phyloP scores from a whole-genome alignment of 495 filamentous ascomycete species.

The Thermothielavioides terrestris region DNA sequence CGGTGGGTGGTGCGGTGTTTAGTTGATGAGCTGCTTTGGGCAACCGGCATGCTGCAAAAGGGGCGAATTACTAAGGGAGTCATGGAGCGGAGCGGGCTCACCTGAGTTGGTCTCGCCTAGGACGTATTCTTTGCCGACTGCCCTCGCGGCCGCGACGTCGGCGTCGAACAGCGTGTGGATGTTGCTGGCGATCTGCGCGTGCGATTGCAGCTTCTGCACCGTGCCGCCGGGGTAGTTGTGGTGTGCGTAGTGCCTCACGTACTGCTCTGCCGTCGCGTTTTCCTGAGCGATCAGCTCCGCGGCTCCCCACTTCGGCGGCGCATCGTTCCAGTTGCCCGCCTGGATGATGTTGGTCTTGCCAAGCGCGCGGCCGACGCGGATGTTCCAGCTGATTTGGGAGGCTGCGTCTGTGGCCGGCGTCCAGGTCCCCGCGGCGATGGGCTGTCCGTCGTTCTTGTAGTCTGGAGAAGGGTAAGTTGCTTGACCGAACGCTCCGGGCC shows the following conservation, averaged over 20 bases:
- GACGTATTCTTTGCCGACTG: constrained; percentile 43
- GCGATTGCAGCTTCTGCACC: constrained; percentile 44
- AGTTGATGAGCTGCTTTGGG: too few relatives aligned
- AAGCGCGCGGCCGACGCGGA: constrained; percentile 42
- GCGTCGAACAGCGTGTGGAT: constrained; percentile 37
- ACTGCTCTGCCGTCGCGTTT: constrained; percentile 41
- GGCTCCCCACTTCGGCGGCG: constrained; percentile 44
- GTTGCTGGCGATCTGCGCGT: constrained; percentile 33
- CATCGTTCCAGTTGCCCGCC: constrained; percentile 50
- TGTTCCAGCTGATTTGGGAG: constrained; percentile 48
- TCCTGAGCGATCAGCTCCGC: constrained; percentile 38
- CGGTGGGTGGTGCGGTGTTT: background rate
- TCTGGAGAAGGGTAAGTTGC: constrained; percentile 21
- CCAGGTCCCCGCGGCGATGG: constrained; percentile 48
- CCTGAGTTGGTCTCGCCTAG: constrained; percentile 54
- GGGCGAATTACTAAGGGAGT: background rate
- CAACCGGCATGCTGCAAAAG: too few relatives aligned
- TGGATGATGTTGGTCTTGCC: constrained; percentile 40
- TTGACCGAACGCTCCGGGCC: too few relatives aligned
- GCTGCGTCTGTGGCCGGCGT: constrained; percentile 43
- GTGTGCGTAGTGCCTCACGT: constrained; percentile 47
- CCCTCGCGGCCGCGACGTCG: constrained; percentile 41
- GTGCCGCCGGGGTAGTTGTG: constrained; percentile 54
- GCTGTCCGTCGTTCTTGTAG: constrained; percentile 36
- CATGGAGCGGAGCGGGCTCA: constrained; percentile 11